A percentile compares a stretch with the other conserved stretches of the same genome.
Evolutionary conservation across 345 rosid genomes (phyloP).

Genomic region (Hypericum perforatum): DNA sequence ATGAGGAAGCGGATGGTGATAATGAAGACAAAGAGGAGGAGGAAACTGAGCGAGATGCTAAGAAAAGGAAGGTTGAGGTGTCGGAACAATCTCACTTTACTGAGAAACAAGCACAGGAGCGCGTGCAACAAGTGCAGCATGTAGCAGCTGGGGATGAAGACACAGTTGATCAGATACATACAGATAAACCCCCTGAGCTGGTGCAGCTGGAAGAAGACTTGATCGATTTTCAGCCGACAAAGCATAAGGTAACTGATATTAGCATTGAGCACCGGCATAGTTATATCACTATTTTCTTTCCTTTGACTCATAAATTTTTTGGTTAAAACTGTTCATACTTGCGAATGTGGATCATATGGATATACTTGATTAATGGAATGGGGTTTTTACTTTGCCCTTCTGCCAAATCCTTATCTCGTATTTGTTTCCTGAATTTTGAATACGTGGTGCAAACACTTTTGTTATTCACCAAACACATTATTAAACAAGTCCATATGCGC

Average conservation of each 20-base stretch:
- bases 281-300: background rate
- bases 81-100: slow-evolving; percentile 28
- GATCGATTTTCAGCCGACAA: slow-evolving; percentile 27
- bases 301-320: too few relatives aligned
- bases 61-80: slow-evolving; percentile 27
- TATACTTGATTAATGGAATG: too few relatives aligned
- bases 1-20: slow-evolving; percentile 27
- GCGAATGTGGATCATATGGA: too few relatives aligned
- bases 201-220: slow-evolving; percentile 38
- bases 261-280: background rate
- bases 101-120: slow-evolving; percentile 33
- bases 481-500: too few relatives aligned
- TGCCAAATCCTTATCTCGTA: too few relatives aligned
- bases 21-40: slow-evolving; percentile 32
- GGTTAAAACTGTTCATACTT: too few relatives aligned
- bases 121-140: slow-evolving; percentile 30
- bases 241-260: slow-evolving; percentile 41
- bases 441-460: too few relatives aligned
- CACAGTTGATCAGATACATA: slow-evolving; percentile 22
- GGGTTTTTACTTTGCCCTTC: too few relatives aligned
- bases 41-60: slow-evolving; percentile 2
- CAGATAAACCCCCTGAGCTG: slow-evolving; percentile 19
- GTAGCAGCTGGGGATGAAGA: slow-evolving; percentile 27
- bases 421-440: too few relatives aligned
- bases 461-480: too few relatives aligned